Base-by-base conservation (phyloP, 2,329 filamentous ascomycete species). In the Sclerotinia sclerotiorum region DNA sequence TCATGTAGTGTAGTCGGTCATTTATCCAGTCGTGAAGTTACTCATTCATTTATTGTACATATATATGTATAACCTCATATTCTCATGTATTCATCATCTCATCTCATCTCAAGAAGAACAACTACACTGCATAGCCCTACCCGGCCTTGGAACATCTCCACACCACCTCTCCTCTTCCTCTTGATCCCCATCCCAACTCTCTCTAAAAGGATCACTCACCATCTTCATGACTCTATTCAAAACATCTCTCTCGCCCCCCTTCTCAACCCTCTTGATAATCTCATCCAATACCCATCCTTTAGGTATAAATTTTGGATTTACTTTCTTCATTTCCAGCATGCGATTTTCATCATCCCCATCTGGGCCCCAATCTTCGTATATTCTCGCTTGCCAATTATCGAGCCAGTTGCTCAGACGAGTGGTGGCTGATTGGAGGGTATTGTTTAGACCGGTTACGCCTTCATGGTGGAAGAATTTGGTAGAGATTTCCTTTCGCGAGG, bases 241-340 rank as follows among this genome's bases (percentile, higher is more conserved):
- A 48, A 98, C 88, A 11, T 93, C 89, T 67, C 92, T 84, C 76
- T 99, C 94, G 2, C 88, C 87, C 64, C 89, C 88, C 77, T 92
- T 92, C 79, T 98, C 93, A 0, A 98, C 94, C 13, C 92, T 86
- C 57, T 90, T 87, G 73, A 99, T 98, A 19, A 99, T 79, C 79
- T 99, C 95, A 77, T 98, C 94, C 27, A 99, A 83, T 64, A 99
- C 87, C 94, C 94, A 99, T 24, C 91, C 89, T 58, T 93, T 87
- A 0, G 95, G 93, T 0, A 97, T 83, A 76, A 99, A 99, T 81
- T 92, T 97, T 2, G 95, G 95, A 77, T 99, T 99, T 29, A 94
- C 90, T 35, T 81, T 83, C 81, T 91, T 92, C 95, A 98, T 98
- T 17, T 85, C 86, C 42, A 77, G 79, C 69, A 88, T 85, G 21